Percentiles rank a stretch among this genome's conserved stretches.
Conservation (phyloP, 352 stramenopile genomes). For the Pythium myriotylum region DNA sequence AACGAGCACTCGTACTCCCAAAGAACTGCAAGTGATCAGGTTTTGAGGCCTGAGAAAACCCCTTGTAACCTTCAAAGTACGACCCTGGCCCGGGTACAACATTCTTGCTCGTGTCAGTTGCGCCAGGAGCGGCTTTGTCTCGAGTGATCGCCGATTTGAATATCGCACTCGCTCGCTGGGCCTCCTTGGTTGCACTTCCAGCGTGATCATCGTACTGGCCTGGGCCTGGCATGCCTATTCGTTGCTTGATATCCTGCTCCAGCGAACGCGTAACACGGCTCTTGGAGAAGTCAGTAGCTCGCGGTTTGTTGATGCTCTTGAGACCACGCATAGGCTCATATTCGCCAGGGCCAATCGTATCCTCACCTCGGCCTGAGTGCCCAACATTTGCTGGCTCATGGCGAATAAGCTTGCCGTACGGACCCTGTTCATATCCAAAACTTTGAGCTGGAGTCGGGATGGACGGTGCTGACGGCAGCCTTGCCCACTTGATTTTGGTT, state of each 20-base stretch:
- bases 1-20: slow-evolving; percentile 71
- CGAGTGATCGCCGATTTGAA: slow-evolving; percentile 72
- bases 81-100: slow-evolving; percentile 63
- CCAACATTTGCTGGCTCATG: slow-evolving; percentile 62
- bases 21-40: slow-evolving; percentile 83
- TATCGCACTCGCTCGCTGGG: slow-evolving; percentile 52
- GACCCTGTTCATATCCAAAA: slow-evolving; percentile 77
- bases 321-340: slow-evolving; percentile 72
- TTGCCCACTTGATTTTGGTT: slow-evolving; percentile 67
- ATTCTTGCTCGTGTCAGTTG: slow-evolving; percentile 31
- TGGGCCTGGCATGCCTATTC: slow-evolving; percentile 57
- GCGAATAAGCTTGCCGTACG: slow-evolving; percentile 71
- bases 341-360: slow-evolving; percentile 69
- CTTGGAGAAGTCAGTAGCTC: slow-evolving; percentile 73
- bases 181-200: slow-evolving; percentile 39
- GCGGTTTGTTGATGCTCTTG: slow-evolving; percentile 66
- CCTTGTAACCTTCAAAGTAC: slow-evolving; percentile 55
- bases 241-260: slow-evolving; percentile 60
- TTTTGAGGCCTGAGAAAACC: slow-evolving; percentile 47
- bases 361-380: slow-evolving; percentile 52
- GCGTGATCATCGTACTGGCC: slow-evolving; percentile 56
- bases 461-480: slow-evolving; percentile 69
- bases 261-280: slow-evolving; percentile 61
- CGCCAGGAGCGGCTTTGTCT: slow-evolving; percentile 38
- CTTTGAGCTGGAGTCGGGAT: slow-evolving; percentile 75